These are phyloP conservation scores for Dovyalis caffra DNA, from an alignment of 345 rosid species.

Conservation along the genomic window DNA sequence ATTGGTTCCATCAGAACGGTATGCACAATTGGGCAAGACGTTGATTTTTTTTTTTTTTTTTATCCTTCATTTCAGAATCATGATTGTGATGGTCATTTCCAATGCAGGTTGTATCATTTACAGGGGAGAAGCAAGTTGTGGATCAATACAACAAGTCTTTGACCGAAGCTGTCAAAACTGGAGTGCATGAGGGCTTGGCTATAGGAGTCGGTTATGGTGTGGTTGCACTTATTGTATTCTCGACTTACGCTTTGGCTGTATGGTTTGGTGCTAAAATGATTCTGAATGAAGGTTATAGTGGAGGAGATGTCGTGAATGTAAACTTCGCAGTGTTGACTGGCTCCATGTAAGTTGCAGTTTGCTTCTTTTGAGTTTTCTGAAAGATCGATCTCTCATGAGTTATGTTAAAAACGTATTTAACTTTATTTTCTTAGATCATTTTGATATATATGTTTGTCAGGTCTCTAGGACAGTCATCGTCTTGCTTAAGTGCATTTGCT, in stretches of 20 bases:
- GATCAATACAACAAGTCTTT: slow-evolving; percentile 12
- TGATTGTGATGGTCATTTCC: neutral
- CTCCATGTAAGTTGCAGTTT: slow-evolving; percentile 18
- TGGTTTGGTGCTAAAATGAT: slow-evolving; percentile 29
- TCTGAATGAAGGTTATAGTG: slow-evolving; percentile 17
- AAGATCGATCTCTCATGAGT: neutral
- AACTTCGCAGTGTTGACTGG: slow-evolving; percentile 17
- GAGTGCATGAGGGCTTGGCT: slow-evolving; percentile 14
- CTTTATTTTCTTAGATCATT: neutral
- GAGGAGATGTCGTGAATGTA: slow-evolving; percentile 18
- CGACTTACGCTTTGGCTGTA: slow-evolving; percentile 15
- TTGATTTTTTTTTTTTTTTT: neutral
- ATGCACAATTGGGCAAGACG: neutral
- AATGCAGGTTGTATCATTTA: slow-evolving; percentile 24
- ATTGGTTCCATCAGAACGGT: slow-evolving; percentile 26
- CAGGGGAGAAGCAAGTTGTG: slow-evolving; percentile 26
- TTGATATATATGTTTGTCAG: neutral
- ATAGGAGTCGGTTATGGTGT: slow-evolving; percentile 12
- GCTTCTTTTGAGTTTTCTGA: neutral
- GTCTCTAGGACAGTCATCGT: slow-evolving; percentile 24
- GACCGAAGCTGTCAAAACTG: slow-evolving; percentile 15
- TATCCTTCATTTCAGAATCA: neutral
- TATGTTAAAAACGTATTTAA: neutral
- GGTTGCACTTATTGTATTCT: slow-evolving; percentile 12
- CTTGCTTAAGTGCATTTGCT: slow-evolving; percentile 23